Evolutionary conservation across 2,329 filamentous ascomycete species (phyloP).

Genomic region (Nothomitra cinnamomea): DNA sequence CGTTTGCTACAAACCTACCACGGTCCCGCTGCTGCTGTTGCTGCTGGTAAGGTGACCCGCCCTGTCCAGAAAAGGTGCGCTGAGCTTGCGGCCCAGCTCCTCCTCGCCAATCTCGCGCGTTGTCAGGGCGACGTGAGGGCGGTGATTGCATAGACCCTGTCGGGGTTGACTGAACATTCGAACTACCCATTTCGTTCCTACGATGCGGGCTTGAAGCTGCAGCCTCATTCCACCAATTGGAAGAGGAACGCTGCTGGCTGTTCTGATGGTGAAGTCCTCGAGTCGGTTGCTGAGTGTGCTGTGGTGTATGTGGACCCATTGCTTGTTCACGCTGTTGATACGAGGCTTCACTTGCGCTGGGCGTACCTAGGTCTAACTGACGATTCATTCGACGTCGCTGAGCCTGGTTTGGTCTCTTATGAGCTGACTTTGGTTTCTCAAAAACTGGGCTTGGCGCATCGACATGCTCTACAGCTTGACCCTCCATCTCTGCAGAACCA

Average conservation of each 20-base stretch:
- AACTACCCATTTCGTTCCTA: too few species aligned
- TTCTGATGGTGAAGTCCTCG: too few species aligned
- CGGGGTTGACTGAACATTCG: too few species aligned
- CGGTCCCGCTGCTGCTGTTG: constrained; percentile 1
- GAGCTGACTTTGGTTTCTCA: constrained; percentile 9
- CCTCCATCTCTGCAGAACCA: neutral
- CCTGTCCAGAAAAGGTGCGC: constrained; percentile 1
- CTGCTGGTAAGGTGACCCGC: neutral
- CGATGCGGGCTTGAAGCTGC: too few species aligned
- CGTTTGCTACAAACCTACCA: neutral
- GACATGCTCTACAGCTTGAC: neutral
- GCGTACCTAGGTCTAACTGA: constrained; percentile 30
- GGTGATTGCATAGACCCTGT: too few species aligned
- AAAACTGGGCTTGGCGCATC: neutral
- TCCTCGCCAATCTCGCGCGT: neutral
- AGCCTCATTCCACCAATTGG: too few species aligned
- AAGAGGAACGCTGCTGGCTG: too few species aligned
- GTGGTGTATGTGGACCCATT: neutral
- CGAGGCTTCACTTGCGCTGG: neutral
- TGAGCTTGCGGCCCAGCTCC: constrained; percentile 1
- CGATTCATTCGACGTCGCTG: constrained; percentile 46
- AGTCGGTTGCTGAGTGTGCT: too few species aligned
- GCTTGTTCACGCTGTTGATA: neutral
- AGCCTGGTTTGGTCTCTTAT: constrained; percentile 43
- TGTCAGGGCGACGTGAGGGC: too few species aligned